Evolutionary conservation across 805 yeast species (phyloP).

Genomic region (Schizosaccharomyces pombe): DNA sequence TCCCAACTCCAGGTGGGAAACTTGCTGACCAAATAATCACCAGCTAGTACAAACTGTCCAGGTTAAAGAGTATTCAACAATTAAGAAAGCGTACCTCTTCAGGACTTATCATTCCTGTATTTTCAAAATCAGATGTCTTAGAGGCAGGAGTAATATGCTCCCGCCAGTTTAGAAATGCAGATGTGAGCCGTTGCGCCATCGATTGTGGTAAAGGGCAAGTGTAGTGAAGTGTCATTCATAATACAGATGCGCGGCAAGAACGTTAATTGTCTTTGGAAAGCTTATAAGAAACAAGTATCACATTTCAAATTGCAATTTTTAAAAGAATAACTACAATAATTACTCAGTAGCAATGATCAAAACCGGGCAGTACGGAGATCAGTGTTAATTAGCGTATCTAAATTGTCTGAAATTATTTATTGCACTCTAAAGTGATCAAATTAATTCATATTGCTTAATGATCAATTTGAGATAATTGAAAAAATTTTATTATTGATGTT

Average conservation of each 20-base stretch:
- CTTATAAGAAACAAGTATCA: neutral
- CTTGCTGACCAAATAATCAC: conserved; percentile 71
- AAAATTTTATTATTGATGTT: too few relatives aligned
- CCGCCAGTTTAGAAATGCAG: conserved; percentile 59
- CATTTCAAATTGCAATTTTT: too few relatives aligned
- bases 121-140: conserved; percentile 61
- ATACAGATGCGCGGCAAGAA: neutral
- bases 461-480: too few relatives aligned
- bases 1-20: conserved; percentile 95
- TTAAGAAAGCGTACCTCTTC: conserved; percentile 27
- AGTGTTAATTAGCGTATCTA: too few relatives aligned
- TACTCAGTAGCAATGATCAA: too few relatives aligned
- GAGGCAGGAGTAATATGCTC: conserved; percentile 84
- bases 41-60: conserved; percentile 51
- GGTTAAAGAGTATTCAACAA: neutral
- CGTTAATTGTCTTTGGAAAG: neutral
- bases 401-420: too few relatives aligned
- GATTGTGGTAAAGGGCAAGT: neutral
- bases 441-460: too few relatives aligned
- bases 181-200: conserved; percentile 28
- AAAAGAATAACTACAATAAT: too few relatives aligned
- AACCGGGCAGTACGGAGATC: too few relatives aligned
- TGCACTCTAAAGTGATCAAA: too few relatives aligned
- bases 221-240: neutral
- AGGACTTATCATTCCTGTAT: conserved; percentile 84